phyloP scores from a whole-genome alignment of 2,329 filamentous ascomycete species.

The Pseudogymnoascus sp. region DNA sequence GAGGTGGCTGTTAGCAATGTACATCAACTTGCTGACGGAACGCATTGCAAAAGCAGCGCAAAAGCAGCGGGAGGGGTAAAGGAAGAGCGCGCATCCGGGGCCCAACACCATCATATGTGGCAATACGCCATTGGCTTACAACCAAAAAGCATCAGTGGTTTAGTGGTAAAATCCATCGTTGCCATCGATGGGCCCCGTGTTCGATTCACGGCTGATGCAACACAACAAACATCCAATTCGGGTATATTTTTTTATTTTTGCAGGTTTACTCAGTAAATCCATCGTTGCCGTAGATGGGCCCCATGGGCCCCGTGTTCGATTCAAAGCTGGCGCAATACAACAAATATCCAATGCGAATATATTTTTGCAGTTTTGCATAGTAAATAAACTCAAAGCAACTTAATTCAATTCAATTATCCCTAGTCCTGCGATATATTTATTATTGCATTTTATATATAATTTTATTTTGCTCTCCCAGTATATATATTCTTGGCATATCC shows the following conservation, averaged over 20 bases:
- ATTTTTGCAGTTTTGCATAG: not conserved
- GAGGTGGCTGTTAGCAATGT: too few species aligned
- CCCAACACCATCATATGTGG: not conserved
- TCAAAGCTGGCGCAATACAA: not conserved
- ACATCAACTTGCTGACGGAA: too few species aligned
- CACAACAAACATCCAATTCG: not conserved
- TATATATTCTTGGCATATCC: not conserved
- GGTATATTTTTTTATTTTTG: not conserved
- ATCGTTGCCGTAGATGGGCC: conserved; percentile 32
- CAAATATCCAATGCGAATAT: not conserved
- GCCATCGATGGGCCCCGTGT: conserved; percentile 31
- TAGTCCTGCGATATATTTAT: not conserved
- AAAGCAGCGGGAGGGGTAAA: too few species aligned
- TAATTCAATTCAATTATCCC: too few species aligned
- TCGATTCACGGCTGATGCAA: conserved; percentile 25
- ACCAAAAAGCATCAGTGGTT: not conserved
- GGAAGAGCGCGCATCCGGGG: not conserved
- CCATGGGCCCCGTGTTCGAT: conserved; percentile 11
- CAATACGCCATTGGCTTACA: not conserved
- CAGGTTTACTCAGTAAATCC: conserved; percentile 18
- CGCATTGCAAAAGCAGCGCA: too few species aligned
- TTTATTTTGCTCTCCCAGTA: not conserved
- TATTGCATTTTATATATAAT: not conserved
- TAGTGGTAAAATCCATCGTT: conserved; percentile 28
- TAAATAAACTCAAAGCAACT: too few species aligned